Conservation (phyloP, 768 basidiomycete species). For the Hygrocybe coccinea region DNA sequence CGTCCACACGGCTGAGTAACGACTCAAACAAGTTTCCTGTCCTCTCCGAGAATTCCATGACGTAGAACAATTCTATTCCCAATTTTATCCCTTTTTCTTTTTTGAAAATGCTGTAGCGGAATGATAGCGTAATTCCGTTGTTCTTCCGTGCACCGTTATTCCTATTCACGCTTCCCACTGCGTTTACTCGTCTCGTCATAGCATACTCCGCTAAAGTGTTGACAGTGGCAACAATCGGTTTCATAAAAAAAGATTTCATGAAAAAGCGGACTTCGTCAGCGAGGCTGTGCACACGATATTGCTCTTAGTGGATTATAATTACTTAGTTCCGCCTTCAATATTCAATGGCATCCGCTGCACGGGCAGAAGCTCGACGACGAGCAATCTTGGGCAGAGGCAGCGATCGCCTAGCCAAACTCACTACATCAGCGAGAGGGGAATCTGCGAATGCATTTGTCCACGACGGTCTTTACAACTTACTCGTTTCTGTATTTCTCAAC, state of each 20-base stretch:
- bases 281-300: too few relatives aligned
- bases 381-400: conserved; percentile 69
- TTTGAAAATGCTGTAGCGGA: not conserved
- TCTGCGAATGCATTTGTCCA: conserved; percentile 49
- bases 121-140: not conserved
- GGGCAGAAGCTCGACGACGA: conserved; percentile 72
- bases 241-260: too few relatives aligned
- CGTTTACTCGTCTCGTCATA: too few relatives aligned
- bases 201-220: too few relatives aligned
- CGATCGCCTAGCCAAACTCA: conserved; percentile 75
- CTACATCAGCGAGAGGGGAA: conserved; percentile 66
- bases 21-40: not conserved
- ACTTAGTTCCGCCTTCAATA: too few relatives aligned
- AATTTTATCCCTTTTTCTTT: not conserved
- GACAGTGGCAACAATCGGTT: too few relatives aligned
- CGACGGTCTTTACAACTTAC: not conserved
- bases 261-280: too few relatives aligned
- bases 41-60: not conserved
- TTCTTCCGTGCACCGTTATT: not conserved
- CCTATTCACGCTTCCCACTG: not conserved
- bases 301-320: too few relatives aligned
- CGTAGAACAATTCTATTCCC: not conserved
- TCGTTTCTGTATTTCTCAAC: not conserved
- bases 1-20: not conserved
- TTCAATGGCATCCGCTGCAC: conserved; percentile 51